Base-by-base conservation (phyloP, 768 basidiomycete species). In the Pluteus cervinus region DNA sequence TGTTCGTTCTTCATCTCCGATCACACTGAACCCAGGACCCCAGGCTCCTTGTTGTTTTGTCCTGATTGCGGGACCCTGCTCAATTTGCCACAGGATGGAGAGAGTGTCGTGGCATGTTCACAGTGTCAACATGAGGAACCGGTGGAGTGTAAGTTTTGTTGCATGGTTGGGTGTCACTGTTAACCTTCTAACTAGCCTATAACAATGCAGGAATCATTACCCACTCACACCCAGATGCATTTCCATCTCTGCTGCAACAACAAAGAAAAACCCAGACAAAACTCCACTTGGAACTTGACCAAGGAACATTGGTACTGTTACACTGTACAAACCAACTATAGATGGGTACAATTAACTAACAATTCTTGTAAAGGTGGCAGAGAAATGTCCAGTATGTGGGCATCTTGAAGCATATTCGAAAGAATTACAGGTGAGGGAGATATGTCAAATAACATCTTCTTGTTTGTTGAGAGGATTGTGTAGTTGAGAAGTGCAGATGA, bases 11-110 rank as follows among this genome's bases (percentile, higher is more conserved):
- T n/a, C n/a, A n/a, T n/a, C n/a, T n/a, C n/a, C n/a, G n/a, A n/a
- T n/a, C n/a, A n/a, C n/a, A n/a, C n/a, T n/a, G n/a, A n/a, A n/a
- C n/a, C n/a, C n/a, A n/a, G n/a, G n/a, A n/a, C 33, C 2, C 36
- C 50, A 85, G 96, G 94, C 36, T 93, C 92, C 1, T 69, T 98
- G 17, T 67, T 98, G 26, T 98, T 99, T 63, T 99, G 96, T 62
- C 89, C 90, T 2, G 70, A 79, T 42, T 99, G 96, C 48, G 91
- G 91, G 10, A 94, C 89, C 1, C 67, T 99, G 24, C 79, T 98
- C 10, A 76, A 81, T 45, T 62, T 91, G 15, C 96, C 96, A 0
- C 65, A 66, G 49, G 83, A 81, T 30, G 79, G 81, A 29, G 81
- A 89, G 48, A 67, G 71, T 32, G 64, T 64, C n/a, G 83, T 97